These are phyloP conservation scores for Nadsonia starkeyi-henricii DNA, from an alignment of 1,139 yeast genomes.

Conservation along the genomic window DNA sequence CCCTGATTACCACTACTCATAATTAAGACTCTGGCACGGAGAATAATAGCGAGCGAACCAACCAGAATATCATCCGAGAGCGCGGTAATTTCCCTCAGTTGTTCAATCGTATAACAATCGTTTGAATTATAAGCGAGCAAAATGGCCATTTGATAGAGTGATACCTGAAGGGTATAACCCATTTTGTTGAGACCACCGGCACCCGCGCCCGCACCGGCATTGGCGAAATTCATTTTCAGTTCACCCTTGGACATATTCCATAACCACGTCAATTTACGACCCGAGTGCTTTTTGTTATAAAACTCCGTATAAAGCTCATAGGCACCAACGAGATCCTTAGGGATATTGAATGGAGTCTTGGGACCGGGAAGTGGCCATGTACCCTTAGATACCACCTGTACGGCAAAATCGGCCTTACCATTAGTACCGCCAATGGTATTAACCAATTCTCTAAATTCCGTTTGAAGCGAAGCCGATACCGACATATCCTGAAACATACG, in stretches of 20 bases:
- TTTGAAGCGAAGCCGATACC: slow-evolving; percentile 67
- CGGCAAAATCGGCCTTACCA: slow-evolving; percentile 41
- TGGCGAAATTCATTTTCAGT: slow-evolving; percentile 72
- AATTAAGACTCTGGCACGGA: slow-evolving; percentile 61
- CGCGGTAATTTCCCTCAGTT: slow-evolving; percentile 55
- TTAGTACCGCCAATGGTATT: slow-evolving; percentile 21
- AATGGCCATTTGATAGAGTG: slow-evolving; percentile 78
- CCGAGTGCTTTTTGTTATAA: slow-evolving; percentile 66
- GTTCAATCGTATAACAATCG: slow-evolving; percentile 43
- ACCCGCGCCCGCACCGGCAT: slow-evolving; percentile 62
- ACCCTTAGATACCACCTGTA: slow-evolving; percentile 69
- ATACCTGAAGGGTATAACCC: slow-evolving; percentile 76
- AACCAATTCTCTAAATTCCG: slow-evolving; percentile 43
- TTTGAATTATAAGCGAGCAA: slow-evolving; percentile 63
- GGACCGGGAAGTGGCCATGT: slow-evolving; percentile 73
- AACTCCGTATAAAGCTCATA: slow-evolving; percentile 54
- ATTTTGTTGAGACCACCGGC: slow-evolving; percentile 39
- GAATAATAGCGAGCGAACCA: slow-evolving; percentile 63
- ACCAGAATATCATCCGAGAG: slow-evolving; percentile 53
- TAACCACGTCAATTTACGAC: slow-evolving; percentile 86
- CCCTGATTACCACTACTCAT: slow-evolving; percentile 30
- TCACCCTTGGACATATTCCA: slow-evolving; percentile 96
- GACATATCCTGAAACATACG: slow-evolving; percentile 95
- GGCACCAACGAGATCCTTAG: slow-evolving; percentile 48
- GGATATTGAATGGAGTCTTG: slow-evolving; percentile 38